Base-by-base conservation (phyloP, 108 stramenopile species). In the Fragilariopsis cylindrus region DNA sequence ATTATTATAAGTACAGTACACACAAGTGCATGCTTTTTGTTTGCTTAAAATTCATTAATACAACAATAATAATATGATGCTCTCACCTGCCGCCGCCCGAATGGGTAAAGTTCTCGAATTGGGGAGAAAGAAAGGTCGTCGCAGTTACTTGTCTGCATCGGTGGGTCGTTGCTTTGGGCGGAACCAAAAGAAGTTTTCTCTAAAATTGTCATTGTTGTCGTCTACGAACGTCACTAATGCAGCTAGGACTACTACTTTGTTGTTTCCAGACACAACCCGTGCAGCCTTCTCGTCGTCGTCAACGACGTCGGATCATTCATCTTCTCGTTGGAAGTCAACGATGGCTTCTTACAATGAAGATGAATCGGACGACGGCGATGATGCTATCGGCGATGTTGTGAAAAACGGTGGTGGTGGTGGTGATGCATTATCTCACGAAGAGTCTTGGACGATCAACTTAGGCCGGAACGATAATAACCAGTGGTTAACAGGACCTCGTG, bases 361-460 rank as follows among this genome's bases (percentile, higher is more conserved):
- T 48, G 72, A 77, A 69, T 69, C 58, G 54, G 83, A 84, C 15
- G 83, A 84, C 6, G 69, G 78, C 16, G 69, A 74, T 39, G 71
- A 80, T 58, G 55, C 50, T 4, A 50, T 50, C 9, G 39, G 8
- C 47, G 58, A 30, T 52, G 71, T 54, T 52, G 46, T 56, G 18
- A 75, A 46, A 40, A 39, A n/a, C 21, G 52, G 47, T 18, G 65
- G 55, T 44, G 81, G 55, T 44, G 81, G 57, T 48, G 74, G 44
- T 5, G 58, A 12, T 11, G 69, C 67, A 9, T 77, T 77, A 57
- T 72, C 72, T 44, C 77, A 78, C 52, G 85, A 86, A 49, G 86
- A 92, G 57, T 84, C 84, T 12, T 92, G 92, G 92, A 92, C 81
- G 88, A 81, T 85, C 67, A 92, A 92, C 75, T 77, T 92, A 8